Conservation (phyloP, 345 rosid species). For the Boechera divaricarpa region DNA sequence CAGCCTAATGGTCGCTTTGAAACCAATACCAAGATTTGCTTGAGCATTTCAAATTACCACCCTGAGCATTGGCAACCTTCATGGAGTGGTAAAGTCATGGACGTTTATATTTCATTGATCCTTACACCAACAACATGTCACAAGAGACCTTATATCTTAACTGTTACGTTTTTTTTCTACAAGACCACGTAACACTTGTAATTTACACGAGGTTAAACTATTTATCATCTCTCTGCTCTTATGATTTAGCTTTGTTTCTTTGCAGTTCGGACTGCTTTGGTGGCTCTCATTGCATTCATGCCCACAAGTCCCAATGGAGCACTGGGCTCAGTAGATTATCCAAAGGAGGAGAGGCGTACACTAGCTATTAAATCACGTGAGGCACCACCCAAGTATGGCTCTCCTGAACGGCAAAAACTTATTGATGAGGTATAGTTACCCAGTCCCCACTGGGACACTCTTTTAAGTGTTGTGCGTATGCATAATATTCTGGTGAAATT, state of each 20-base stretch:
- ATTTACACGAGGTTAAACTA: constrained; percentile 1
- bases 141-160: not conserved
- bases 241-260: constrained; percentile 35
- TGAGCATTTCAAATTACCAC: constrained; percentile 96
- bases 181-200: not conserved
- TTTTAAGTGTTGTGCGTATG: not conserved
- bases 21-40: constrained; percentile 91
- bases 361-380: constrained; percentile 92
- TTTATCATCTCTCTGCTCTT: constrained; percentile 1
- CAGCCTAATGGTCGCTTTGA: constrained; percentile 97
- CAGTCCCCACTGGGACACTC: constrained; percentile 7
- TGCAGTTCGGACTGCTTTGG: constrained; percentile 93
- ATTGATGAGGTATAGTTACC: constrained; percentile 72
- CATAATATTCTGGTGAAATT: not conserved
- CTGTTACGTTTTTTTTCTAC: not conserved
- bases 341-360: constrained; percentile 81
- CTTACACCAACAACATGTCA: not conserved
- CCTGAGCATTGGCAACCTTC: constrained; percentile 99
- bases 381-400: constrained; percentile 75
- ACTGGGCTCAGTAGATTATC: constrained; percentile 89
- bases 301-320: constrained; percentile 96
- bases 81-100: constrained; percentile 76
- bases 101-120: not conserved
- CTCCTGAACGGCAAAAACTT: constrained; percentile 80
- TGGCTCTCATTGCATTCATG: constrained; percentile 96